phyloP scores from a whole-genome alignment of 2,329 filamentous ascomycete genomes.

The Pseudogymnoascus sp. region DNA sequence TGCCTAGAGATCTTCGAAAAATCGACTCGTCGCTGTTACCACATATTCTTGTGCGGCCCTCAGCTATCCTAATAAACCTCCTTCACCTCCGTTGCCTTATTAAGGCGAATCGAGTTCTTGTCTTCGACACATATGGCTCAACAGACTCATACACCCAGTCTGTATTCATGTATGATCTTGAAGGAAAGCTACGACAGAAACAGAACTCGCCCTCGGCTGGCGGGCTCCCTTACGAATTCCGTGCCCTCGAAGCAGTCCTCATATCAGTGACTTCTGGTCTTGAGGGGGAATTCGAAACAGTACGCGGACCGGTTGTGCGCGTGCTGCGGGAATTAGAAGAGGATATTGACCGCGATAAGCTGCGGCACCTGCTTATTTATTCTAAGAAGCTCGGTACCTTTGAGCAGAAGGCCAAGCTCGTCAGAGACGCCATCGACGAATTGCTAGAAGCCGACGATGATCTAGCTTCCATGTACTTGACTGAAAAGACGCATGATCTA shows the following conservation, averaged over 20 bases:
- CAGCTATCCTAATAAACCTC: constrained; percentile 88
- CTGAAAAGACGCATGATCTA: constrained; percentile 71
- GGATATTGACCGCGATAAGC: constrained; percentile 90
- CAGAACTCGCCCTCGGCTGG: constrained; percentile 46
- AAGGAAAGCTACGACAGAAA: constrained; percentile 84
- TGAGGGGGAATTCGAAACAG: constrained; percentile 89
- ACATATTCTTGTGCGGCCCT: constrained; percentile 87
- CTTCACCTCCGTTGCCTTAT: constrained; percentile 95
- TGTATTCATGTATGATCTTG: constrained; percentile 94
- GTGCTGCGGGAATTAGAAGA: constrained; percentile 88
- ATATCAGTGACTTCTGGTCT: constrained; percentile 88
- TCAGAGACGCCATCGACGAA: constrained; percentile 91
- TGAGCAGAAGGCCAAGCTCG: constrained; percentile 90
- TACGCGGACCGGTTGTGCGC: constrained; percentile 83
- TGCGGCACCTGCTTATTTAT: constrained; percentile 82
- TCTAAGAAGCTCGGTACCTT: constrained; percentile 95
- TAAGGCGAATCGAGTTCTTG: constrained; percentile 84
- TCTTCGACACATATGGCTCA: constrained; percentile 94
- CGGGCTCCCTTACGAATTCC: constrained; percentile 85
- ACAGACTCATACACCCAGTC: constrained; percentile 93
- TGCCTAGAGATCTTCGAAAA: constrained; percentile 91
- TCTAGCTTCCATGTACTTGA: constrained; percentile 87
- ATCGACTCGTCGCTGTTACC: constrained; percentile 95
- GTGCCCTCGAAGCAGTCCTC: constrained; percentile 87
- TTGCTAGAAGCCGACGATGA: constrained; percentile 94